phyloP scores from a whole-genome alignment of 768 basidiomycete species.

The Amanita muscaria region DNA sequence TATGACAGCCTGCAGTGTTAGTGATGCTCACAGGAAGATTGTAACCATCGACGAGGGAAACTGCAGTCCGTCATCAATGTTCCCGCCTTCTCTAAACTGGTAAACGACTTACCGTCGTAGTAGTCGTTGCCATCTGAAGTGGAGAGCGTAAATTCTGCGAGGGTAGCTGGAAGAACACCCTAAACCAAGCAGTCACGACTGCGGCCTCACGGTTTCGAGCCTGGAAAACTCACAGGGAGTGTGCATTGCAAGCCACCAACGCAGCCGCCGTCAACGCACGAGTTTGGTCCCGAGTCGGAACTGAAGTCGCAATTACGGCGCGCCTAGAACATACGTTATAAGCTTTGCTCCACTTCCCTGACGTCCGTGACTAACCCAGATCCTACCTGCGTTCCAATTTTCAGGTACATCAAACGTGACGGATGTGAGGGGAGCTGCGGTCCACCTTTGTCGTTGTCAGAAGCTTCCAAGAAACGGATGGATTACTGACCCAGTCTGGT shows the following conservation, averaged over 20 bases:
- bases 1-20: constrained; percentile 45
- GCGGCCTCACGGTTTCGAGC: neutral
- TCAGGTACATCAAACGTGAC: constrained; percentile 48
- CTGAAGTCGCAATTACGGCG: constrained; percentile 58
- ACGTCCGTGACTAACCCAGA: constrained; percentile 27
- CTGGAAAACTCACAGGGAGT: constrained; percentile 33
- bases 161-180: constrained; percentile 59
- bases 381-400: constrained; percentile 58
- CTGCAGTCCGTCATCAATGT: constrained; percentile 22
- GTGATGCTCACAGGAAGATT: constrained; percentile 53
- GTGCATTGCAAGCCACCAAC: constrained; percentile 59
- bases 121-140: constrained; percentile 36
- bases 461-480: neutral
- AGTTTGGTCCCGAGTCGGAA: constrained; percentile 42
- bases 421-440: constrained; percentile 26
- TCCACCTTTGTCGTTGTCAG: constrained; percentile 30
- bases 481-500: constrained; percentile 34
- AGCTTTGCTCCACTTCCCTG: neutral
- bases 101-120: constrained; percentile 42
- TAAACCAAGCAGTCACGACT: constrained; percentile 11
- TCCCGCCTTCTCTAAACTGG: neutral
- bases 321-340: constrained; percentile 30
- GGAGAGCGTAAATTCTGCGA: constrained; percentile 61
- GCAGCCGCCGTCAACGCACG: constrained; percentile 59
- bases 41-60: constrained; percentile 59